Evolutionary conservation across 2,329 filamentous ascomycete genomes (phyloP), one percentile per base, ranked within the genome.

Genomic region (Raffaelea deltoideospora): DNA sequence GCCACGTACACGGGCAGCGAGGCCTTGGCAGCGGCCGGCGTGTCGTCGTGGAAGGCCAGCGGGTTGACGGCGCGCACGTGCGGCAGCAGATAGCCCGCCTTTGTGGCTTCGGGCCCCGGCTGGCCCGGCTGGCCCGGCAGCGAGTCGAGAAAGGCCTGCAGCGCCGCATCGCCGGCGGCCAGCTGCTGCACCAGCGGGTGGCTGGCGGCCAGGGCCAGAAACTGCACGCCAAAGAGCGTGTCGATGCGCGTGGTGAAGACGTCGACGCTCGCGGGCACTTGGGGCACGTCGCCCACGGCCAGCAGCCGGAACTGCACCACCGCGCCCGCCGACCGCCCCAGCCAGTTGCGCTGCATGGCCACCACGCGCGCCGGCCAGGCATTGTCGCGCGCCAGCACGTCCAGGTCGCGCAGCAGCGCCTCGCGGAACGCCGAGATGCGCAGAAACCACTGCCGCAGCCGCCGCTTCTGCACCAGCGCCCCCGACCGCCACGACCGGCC

Each of bases 371-470:
- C 82, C 0, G 86, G 86, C 86, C 86, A 94, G 17, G 68, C 68
- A 3, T 67, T 69, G 14, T 73, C 59, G 45, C 70, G 61, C 11
- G 71, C 64, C 26, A 93, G 64, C 4, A 62, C 56, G 22, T 84
- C 72, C 1, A 93, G 64, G 43, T 84, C 83, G 21, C 75, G 61
- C 20, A 92, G 60, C 8, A 93, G 60, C 4, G 72, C 64, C 37
- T 88, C 76, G 42, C 81, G 75, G 50, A 82, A 90, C 34, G 72
- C 70, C 4, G 84, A 88, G 49, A 90, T 92, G 43, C 76, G 76
- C 44, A 93, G 72, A 53, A 92, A 93, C 86, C 86, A 94, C 55
- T 94, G 86, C 57, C 81, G 84, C 33, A 92, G 63, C 46, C 72
- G 72, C 41, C 73, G 64, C 58, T 86, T 81, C 56, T 90, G 79